Evolutionary conservation across 179 eudicot species (phyloP), one percentile per base, ranked within the genome.

Genomic region (Spergularia azorica): DNA sequence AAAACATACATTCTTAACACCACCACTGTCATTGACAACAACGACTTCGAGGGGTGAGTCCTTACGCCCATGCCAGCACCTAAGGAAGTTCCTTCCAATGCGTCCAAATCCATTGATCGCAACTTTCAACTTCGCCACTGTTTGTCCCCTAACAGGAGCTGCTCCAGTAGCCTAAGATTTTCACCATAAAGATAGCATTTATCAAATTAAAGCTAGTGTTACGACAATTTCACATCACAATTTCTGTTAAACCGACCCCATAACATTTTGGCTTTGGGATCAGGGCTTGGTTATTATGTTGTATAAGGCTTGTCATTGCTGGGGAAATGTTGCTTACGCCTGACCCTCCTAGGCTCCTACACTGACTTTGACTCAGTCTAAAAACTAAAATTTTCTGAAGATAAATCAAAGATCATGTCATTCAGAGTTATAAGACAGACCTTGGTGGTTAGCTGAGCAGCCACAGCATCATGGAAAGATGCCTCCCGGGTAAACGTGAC

Each of bases 51-150:
- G 86, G 17, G 99, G 99, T 36, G 99, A 95, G 82, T 95, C 79
- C 79, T 93, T 85, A 57, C 99, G 91, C 2, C 97, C 98, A 54
- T 95, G 99, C 99, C 98, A 95, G 88, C 99, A 95, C 64, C 99
- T 80, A 52, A 95, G 97, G 84, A 95, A 95, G 91, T 95, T 95
- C 85, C 99, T 87, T 16, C 99, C 99, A 39, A 95, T 95, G 16
- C 99, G 91, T 41, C 99, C 99, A 38, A 95, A 95, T 48, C 99
- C 99, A 67, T 95, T 95, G 85, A 95, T 93, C 64, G 99, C 99
- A 67, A 95, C 99, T 91, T 95, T 95, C 80, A 95, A 50, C 81
- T 93, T 91, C 21, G 98, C 97, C 20, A 86, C 91, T 67, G 94
- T 88, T 74, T 83, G 87, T 82, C 87, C 91, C 87, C 75, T 91